Base-by-base conservation (phyloP, 257 asterid genomes). In the Euphrasia confusa region DNA sequence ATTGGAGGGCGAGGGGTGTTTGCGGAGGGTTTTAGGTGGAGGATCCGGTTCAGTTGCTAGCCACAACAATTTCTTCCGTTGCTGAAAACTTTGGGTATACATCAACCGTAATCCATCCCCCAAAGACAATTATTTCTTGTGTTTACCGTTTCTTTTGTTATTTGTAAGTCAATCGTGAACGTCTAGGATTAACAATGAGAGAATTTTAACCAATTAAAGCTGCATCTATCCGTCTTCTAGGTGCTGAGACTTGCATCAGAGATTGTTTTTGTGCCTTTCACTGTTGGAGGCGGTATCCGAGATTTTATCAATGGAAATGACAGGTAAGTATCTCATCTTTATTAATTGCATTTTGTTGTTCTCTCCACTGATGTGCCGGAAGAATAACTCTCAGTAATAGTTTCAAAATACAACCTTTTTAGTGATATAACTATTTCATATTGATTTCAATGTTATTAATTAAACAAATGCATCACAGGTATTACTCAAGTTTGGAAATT, bases 21-120 rank as follows among this genome's bases (percentile, higher is more conserved):
- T 21, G 24, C 24, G 24, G 24, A 21, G 24, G 24, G 32, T 32
- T 70, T 68, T 62, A 89, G 99, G 97, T 93, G 11, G 99, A 97
- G 61, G 99, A 93, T 81, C 99, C 99, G 58, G 89, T 86, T 68
- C 99, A 92, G 79, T 78, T 89, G 81, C 99, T 97, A 21, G 99
- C 99, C 60, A 92, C 97, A 28, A 96, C 89, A 40, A 84, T 84
- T 64, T 92, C 99, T 39, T 71, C 87, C 37, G 68, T 78, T 70
- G 99, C 99, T 69, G 71, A 75, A 66, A 79, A 80, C 17, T 77
- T 74, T 73, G 96, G 96, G 99, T 92, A 32, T 67, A 57, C 49
- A 37, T 24, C 45, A 49, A 17, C 28, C 21, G 45, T 65, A 26
- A 26, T 60, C 27, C 27, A 18, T 63, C 68, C 14, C 24, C 37